A percentile compares a stretch with the other conserved stretches of the same genome.
phyloP scores from a whole-genome alignment of 352 stramenopile species.

The Phytophthora colocasiae region DNA sequence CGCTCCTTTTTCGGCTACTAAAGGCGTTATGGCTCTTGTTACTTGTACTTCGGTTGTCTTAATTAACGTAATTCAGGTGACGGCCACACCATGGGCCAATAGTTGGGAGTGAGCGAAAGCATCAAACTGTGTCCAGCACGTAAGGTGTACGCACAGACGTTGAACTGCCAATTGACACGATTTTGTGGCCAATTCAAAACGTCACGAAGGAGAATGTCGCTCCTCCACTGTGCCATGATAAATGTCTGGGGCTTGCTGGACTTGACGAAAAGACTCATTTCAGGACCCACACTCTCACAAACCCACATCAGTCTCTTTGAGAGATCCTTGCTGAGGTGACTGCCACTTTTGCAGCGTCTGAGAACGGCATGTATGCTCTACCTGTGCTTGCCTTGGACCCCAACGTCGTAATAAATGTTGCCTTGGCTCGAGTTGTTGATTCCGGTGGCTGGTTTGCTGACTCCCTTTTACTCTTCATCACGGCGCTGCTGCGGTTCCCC shows the following conservation, averaged over 20 bases:
- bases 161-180: constrained; percentile 45
- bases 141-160: constrained; percentile 53
- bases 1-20: constrained; percentile 63
- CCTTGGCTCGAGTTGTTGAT: neutral
- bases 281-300: constrained; percentile 46
- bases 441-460: neutral
- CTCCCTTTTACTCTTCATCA: constrained; percentile 10
- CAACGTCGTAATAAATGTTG: neutral
- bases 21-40: constrained; percentile 43
- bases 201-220: constrained; percentile 49
- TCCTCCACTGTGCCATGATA: constrained; percentile 43
- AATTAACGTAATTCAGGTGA: constrained; percentile 39
- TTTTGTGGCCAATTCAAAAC: constrained; percentile 51
- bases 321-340: constrained; percentile 7
- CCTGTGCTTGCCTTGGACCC: neutral
- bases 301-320: neutral
- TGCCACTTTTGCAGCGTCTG: constrained; percentile 5
- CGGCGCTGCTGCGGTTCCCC: neutral
- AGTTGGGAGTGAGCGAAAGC: constrained; percentile 50
- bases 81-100: constrained; percentile 63
- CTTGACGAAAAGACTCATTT: constrained; percentile 47
- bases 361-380: neutral
- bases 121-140: constrained; percentile 39
- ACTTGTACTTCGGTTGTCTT: constrained; percentile 74
- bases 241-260: constrained; percentile 47